Conservation (phyloP, 768 basidiomycete species). For the Lactarius psammicola region DNA sequence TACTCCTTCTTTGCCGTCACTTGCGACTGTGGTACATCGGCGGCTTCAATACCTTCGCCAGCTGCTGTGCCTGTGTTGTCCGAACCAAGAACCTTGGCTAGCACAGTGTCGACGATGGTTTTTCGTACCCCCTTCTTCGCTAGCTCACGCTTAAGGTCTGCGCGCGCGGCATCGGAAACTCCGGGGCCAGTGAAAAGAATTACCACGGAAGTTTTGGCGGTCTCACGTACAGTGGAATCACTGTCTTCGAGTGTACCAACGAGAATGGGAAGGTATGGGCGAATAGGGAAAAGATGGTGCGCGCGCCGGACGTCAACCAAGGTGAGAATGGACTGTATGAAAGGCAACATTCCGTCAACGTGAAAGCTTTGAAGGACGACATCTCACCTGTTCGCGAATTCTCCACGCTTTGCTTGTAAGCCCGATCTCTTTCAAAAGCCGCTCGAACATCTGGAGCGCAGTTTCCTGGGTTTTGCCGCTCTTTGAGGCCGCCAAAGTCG, state of each 20-base stretch:
- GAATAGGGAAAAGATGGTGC: constrained; percentile 74
- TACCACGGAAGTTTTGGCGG: constrained; percentile 75
- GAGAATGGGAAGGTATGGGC: constrained; percentile 73
- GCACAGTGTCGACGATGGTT: constrained; percentile 78
- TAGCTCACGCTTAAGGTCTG: constrained; percentile 93
- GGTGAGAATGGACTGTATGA: constrained; percentile 49
- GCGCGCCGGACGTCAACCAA: constrained; percentile 71
- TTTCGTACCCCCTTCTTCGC: constrained; percentile 82
- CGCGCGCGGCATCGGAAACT: constrained; percentile 81
- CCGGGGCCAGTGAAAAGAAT: constrained; percentile 82
- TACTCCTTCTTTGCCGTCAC: constrained; percentile 51
- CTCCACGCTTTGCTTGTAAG: constrained; percentile 81
- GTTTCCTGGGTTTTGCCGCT: constrained; percentile 66
- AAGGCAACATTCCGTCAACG: constrained; percentile 1
- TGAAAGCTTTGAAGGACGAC: constrained; percentile 35
- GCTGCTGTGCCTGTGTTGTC: constrained; percentile 42
- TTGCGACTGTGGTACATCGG: constrained; percentile 42
- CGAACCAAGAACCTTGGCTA: constrained; percentile 59
- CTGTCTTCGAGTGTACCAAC: constrained; percentile 88
- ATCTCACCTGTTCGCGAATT: constrained; percentile 78
- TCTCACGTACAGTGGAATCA: constrained; percentile 86
- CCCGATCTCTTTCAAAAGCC: constrained; percentile 66
- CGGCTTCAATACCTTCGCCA: constrained; percentile 59
- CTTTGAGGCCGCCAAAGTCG: constrained; percentile 44
- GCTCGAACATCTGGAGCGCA: constrained; percentile 68